Evolutionary conservation across 1,284 basidiomycete species (phyloP), one percentile per base, ranked within the genome.

Genomic region (Boletus mariae): DNA sequence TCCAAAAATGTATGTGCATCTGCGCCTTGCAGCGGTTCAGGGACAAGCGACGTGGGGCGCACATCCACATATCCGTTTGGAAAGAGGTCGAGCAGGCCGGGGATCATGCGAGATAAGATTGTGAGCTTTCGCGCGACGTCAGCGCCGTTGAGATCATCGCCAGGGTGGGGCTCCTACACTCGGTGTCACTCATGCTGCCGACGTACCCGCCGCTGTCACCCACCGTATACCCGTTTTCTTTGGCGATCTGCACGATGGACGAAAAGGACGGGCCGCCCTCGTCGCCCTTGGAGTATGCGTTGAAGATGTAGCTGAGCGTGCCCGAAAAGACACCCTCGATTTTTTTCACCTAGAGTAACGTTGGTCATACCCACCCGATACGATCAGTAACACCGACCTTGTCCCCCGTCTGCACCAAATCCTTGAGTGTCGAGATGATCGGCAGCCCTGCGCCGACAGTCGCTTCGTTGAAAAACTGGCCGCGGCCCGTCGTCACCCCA

Each of bases 301-400:
- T 99, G 80, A 99, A 99, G 74, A 99, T 98, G 77, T 99, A 99
- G 68, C 90, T 93, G 77, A 99, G 85, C 1, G 96, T 99, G 4
- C 96, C 96, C 8, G 90, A 94, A 71, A 96, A 88, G 40, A 96
- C 92, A 38, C 89, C 89, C 70, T 92, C 90, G 58, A 92, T 88
- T 73, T 87, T 90, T 56, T 75, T 73, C 56, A 92, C 74, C 89
- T 91, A 23, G 53, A 8, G 26, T 25, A 41, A 35, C 41, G 46
- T 44, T 15, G 47, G 28, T 42, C 20, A 26, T 11, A 3, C 17
- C 17, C 37, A 10, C 41, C 3, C 9, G 13, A 44, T 15, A 40
- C 23, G 31, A 50, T 20, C 10, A 12, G 31, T 23, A 8, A 17
- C 4, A 64, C 73, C 47, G 56, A 88, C 89, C 74, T 92, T 87